These are phyloP conservation scores for Pulveroboletus sp. DNA, from an alignment of 768 basidiomycete species.

Conservation along the genomic window DNA sequence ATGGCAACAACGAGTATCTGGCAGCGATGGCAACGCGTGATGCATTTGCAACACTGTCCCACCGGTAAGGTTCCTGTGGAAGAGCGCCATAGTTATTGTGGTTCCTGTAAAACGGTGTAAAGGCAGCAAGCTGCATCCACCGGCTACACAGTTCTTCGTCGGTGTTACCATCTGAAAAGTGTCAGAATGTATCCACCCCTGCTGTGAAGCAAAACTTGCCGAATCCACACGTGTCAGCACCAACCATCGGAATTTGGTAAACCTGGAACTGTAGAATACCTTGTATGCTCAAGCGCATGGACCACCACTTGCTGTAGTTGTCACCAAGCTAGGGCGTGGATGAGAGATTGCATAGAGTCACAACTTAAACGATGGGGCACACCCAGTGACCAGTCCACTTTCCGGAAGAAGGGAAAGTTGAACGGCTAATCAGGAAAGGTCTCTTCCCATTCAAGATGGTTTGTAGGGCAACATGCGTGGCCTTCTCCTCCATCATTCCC, in stretches of 20 bases:
- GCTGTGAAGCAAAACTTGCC: conserved; percentile 11
- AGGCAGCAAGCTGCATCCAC: conserved; percentile 86
- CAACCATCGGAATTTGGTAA: no score
- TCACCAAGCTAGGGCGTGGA: conserved; percentile 59
- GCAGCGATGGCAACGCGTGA: no score
- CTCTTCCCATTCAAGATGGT: no score
- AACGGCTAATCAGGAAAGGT: conserved; percentile 70
- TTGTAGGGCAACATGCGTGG: conserved; percentile 61
- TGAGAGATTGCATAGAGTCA: no score
- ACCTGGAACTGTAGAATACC: conserved; percentile 73
- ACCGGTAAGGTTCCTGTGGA: no score
- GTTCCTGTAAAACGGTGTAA: no score
- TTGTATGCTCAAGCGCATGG: conserved; percentile 68
- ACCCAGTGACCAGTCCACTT: no score
- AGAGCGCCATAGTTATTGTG: no score
- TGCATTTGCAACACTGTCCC: no score
- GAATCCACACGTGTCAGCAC: conserved; percentile 58
- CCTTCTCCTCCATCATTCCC: conserved; percentile 70
- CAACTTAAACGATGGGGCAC: conserved; percentile 43
- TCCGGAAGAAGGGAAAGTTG: conserved; percentile 66
- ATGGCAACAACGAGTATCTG: no score
- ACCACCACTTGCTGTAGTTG: conserved; percentile 73
- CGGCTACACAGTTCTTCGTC: conserved; percentile 80
- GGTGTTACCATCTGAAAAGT: conserved; percentile 46
- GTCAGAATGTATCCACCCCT: background rate